Evolutionary conservation across 2,329 filamentous ascomycete genomes (phyloP).

Genomic region (Boeremia lycopersici): DNA sequence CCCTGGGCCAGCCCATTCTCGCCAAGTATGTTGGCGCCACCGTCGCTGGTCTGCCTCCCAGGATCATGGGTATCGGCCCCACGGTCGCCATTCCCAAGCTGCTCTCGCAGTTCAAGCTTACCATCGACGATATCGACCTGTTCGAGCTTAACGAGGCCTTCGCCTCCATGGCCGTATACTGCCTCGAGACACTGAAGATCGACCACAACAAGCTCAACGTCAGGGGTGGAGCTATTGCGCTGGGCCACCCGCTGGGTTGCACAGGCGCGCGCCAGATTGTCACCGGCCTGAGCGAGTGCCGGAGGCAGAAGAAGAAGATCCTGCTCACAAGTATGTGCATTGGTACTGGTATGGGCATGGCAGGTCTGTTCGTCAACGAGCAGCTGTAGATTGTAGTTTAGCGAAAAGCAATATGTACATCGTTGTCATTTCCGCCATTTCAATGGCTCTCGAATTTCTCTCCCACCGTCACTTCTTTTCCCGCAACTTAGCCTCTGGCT

Average conservation of each 20-base stretch:
- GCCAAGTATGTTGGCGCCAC: slow-evolving; percentile 95
- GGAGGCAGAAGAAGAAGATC: slow-evolving; percentile 86
- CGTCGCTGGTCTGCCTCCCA: slow-evolving; percentile 84
- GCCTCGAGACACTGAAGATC: slow-evolving; percentile 68
- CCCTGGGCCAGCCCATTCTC: slow-evolving; percentile 87
- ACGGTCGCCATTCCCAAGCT: slow-evolving; percentile 78
- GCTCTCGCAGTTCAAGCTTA: slow-evolving; percentile 76
- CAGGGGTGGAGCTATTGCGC: slow-evolving; percentile 79
- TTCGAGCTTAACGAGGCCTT: slow-evolving; percentile 98
- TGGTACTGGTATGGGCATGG: slow-evolving; percentile 71
- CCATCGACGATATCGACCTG: slow-evolving; percentile 82
- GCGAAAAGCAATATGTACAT: slow-evolving; percentile 6
- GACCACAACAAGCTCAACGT: slow-evolving; percentile 80
- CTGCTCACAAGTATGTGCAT: slow-evolving; percentile 90
- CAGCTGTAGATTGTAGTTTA: slow-evolving; percentile 43
- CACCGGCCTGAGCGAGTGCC: slow-evolving; percentile 84
- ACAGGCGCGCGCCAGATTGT: slow-evolving; percentile 84
- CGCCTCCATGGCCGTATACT: slow-evolving; percentile 97
- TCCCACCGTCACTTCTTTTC: too few species aligned
- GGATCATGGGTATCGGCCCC: slow-evolving; percentile 96
- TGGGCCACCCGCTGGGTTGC: slow-evolving; percentile 81
- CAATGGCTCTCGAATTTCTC: too few species aligned
- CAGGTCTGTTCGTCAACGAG: slow-evolving; percentile 69
- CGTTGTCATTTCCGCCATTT: too few species aligned
- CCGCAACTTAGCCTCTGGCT: too few species aligned